phyloP scores from a whole-genome alignment of 495 filamentous ascomycete species.

The Penicillium flavigenum region DNA sequence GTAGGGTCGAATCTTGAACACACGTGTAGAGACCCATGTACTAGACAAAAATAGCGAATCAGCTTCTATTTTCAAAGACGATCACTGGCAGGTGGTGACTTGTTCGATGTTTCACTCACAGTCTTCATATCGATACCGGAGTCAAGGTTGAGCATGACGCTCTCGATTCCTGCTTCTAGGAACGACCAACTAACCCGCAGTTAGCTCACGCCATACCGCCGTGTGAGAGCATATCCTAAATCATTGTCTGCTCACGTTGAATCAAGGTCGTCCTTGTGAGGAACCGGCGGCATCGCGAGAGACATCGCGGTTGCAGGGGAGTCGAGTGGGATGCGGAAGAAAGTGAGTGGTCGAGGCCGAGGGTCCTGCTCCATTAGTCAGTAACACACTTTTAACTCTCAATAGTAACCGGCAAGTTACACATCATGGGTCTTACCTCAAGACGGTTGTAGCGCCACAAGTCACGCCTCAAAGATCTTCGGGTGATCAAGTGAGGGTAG shows the following conservation, averaged over 20 bases:
- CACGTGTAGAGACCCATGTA: constrained; percentile 99
- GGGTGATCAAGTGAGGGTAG: constrained; percentile 2
- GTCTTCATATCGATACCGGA: constrained; percentile 90
- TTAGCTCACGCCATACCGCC: constrained; percentile 13
- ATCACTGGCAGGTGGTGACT: not conserved
- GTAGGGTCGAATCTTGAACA: constrained; percentile 31
- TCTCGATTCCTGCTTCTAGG: constrained; percentile 80
- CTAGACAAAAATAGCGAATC: constrained; percentile 40
- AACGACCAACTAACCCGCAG: constrained; percentile 70
- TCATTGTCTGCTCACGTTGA: constrained; percentile 63
- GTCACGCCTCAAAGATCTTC: constrained; percentile 15
- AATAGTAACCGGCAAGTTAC: not conserved
- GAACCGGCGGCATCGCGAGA: constrained; percentile 45
- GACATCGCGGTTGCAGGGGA: constrained; percentile 35
- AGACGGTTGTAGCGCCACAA: constrained; percentile 25
- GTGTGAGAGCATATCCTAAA: not conserved
- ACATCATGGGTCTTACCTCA: constrained; percentile 4
- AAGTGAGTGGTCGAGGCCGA: constrained; percentile 7
- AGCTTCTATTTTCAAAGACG: constrained; percentile 1
- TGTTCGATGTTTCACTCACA: constrained; percentile 49
- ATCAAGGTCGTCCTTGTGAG: constrained; percentile 78
- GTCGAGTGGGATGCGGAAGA: constrained; percentile 1
- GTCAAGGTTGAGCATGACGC: constrained; percentile 88
- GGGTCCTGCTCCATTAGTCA: not conserved
- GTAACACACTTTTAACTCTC: not conserved